Evolutionary conservation across 164 flowering plant species (phyloP).

Genomic region (Vitis riparia): DNA sequence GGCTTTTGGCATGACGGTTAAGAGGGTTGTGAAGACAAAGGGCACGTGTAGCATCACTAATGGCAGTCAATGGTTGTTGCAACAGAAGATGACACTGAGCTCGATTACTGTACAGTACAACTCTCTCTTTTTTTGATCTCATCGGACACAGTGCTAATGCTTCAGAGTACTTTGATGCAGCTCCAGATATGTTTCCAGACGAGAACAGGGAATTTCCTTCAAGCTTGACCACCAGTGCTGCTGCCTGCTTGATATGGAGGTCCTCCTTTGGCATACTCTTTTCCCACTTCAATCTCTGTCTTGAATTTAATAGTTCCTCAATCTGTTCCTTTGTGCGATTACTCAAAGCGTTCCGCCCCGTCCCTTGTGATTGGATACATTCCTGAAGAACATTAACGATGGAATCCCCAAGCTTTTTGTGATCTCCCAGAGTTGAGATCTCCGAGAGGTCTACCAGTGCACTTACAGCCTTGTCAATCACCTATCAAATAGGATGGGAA

Average conservation of each 20-base stretch:
- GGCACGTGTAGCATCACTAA: slow-evolving; percentile 95
- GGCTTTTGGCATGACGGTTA: slow-evolving; percentile 94
- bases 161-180: slow-evolving; percentile 92
- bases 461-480: slow-evolving; percentile 79
- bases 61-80: slow-evolving; percentile 90
- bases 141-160: slow-evolving; percentile 88
- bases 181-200: slow-evolving; percentile 90
- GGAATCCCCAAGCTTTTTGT: slow-evolving; percentile 91
- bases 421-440: slow-evolving; percentile 80
- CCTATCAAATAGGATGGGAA: slow-evolving; percentile 37
- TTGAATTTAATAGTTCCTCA: slow-evolving; percentile 67
- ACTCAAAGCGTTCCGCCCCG: slow-evolving; percentile 56
- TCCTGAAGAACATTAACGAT: slow-evolving; percentile 82
- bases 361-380: slow-evolving; percentile 65
- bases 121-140: slow-evolving; percentile 88
- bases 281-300: slow-evolving; percentile 86
- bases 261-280: slow-evolving; percentile 97
- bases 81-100: slow-evolving; percentile 93
- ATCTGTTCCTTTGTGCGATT: slow-evolving; percentile 60
- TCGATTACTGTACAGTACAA: slow-evolving; percentile 87
- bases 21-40: slow-evolving; percentile 89
- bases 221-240: slow-evolving; percentile 91
- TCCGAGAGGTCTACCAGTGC: slow-evolving; percentile 88
- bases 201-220: slow-evolving; percentile 98
- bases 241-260: slow-evolving; percentile 97